These are phyloP conservation scores for Neurospora sp. DNA, from an alignment of 495 filamentous ascomycete genomes.

Conservation along the genomic window DNA sequence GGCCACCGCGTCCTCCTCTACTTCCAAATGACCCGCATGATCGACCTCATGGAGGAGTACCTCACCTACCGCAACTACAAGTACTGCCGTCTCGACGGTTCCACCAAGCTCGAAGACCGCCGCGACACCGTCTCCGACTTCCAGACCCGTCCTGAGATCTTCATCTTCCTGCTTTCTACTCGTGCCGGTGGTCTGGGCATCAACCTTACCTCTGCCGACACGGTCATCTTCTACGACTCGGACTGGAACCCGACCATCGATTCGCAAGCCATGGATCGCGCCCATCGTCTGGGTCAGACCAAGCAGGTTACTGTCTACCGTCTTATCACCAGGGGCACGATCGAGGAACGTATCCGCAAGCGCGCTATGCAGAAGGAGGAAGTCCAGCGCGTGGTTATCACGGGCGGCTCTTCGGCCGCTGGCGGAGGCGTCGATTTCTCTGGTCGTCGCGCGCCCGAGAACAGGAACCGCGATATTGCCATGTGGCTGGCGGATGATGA, in stretches of 20 bases:
- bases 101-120: conserved; percentile 95
- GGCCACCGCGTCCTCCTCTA: conserved; percentile 96
- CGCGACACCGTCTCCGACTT: conserved; percentile 95
- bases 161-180: conserved; percentile 91
- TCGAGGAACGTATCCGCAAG: conserved; percentile 97
- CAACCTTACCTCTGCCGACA: conserved; percentile 85
- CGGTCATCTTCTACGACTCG: conserved; percentile 98
- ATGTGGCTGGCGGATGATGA: conserved; percentile 96
- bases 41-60: conserved; percentile 98
- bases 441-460: conserved; percentile 70
- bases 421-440: conserved; percentile 76
- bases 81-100: conserved; percentile 92
- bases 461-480: conserved; percentile 89
- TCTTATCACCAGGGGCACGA: conserved; percentile 92
- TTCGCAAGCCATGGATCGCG: conserved; percentile 97
- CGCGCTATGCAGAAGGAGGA: conserved; percentile 97
- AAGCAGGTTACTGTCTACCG: conserved; percentile 95
- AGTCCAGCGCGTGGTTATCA: conserved; percentile 96
- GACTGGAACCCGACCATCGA: conserved; percentile 99
- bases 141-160: conserved; percentile 85
- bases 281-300: conserved; percentile 94
- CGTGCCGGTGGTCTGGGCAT: conserved; percentile 96
- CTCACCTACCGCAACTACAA: conserved; percentile 98
- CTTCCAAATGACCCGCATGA: conserved; percentile 99
- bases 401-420: conserved; percentile 55